Percentiles rank a stretch among this genome's conserved stretches.
Evolutionary conservation across 257 asterid genomes (phyloP).

Genomic region (Prunella vulgaris): DNA sequence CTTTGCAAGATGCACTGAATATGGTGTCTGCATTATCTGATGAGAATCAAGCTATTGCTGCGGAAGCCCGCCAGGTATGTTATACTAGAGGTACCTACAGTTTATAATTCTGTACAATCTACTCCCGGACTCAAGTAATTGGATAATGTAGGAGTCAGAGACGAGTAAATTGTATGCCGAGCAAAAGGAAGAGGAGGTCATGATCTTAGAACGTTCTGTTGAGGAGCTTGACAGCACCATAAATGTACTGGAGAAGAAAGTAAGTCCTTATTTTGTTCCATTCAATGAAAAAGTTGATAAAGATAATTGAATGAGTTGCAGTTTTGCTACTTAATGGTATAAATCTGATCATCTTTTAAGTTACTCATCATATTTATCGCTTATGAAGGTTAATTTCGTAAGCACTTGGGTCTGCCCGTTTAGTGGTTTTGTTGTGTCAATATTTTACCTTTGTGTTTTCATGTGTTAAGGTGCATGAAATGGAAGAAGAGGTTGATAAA

Average conservation of each 20-base stretch:
- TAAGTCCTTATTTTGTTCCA: conserved; percentile 26
- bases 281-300: neutral
- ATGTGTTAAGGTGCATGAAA: conserved; percentile 59
- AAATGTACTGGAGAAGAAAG: conserved; percentile 81
- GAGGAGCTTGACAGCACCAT: conserved; percentile 92
- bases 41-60: conserved; percentile 81
- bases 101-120: conserved; percentile 14
- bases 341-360: neutral
- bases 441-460: conserved; percentile 14
- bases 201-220: conserved; percentile 69
- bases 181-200: conserved; percentile 90
- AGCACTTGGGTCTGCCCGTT: neutral
- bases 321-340: conserved; percentile 7
- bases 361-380: neutral
- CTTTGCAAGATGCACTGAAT: conserved; percentile 68
- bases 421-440: conserved; percentile 9
- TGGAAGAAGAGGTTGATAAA: conserved; percentile 70
- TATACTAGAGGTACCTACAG: conserved; percentile 14
- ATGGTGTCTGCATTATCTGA: conserved; percentile 65
- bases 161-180: conserved; percentile 72
- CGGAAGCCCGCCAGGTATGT: conserved; percentile 69
- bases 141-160: conserved; percentile 57
- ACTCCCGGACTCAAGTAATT: conserved; percentile 22
- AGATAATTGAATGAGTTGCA: conserved; percentile 10
- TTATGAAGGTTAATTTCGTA: conserved; percentile 1